Base-by-base conservation (phyloP, 2,329 filamentous ascomycete species). In the Tolypocladium amazonense region DNA sequence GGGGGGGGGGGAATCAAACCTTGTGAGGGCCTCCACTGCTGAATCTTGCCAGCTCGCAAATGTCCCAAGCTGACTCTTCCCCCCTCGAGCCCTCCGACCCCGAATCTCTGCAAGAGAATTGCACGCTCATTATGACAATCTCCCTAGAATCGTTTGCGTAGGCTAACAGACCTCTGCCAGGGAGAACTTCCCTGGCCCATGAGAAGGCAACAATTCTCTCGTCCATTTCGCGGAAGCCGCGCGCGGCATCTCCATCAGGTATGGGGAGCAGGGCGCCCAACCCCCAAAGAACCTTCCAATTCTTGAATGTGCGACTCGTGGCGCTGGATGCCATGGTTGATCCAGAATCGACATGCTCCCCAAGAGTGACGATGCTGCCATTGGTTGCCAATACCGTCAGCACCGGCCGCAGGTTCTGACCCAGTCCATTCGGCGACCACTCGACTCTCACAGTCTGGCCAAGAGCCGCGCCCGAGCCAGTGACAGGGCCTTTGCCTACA, bases 341-440 rank as follows among this genome's bases (percentile, higher is more conserved):
- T 33, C 66, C 62, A 2, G 64, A 59, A 25, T 74, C 72, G 18
- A 70, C 66, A 43, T 73, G 65, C 66, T 85, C 82, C 23, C 82
- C 82, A 53, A 84, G 78, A 20, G 81, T 71, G 20, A 78, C 72
- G 30, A 86, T 65, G 56, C 73, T 72, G 1, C 83, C 83, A 1
- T 75, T 76, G 11, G 79, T 79, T 1, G 78, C 78, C 62, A 85
- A 68, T 4, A 79, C 78, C 18, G 73, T 76, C 39, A 86, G 71
- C 6, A 84, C 76, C 0, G 82, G 77, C 1, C 83, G 75, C 9
- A 76, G 68, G 65, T 84, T 83, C 47, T 76, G 75, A 1, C 83
- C 82, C n/a, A 86, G 69, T 1, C 80, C 81, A n/a, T 71, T 71
- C 0, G 82, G 82, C n/a, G 82, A 85, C 83, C 83, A 86, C 56